phyloP scores from a whole-genome alignment of 495 filamentous ascomycete genomes.

The Cercophora scortea region DNA sequence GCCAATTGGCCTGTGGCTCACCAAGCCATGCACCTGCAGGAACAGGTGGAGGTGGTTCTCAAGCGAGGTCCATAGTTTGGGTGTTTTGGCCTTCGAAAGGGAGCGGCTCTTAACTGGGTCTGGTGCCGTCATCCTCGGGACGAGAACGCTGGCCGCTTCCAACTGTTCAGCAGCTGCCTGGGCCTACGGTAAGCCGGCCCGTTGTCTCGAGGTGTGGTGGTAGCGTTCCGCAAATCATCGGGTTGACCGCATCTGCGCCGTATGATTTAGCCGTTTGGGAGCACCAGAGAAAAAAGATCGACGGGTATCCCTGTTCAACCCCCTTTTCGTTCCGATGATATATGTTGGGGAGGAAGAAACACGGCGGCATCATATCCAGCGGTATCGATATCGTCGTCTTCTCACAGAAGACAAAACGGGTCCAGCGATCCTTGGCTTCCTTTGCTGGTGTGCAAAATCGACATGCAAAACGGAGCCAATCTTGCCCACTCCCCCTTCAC shows the following conservation, averaged over 20 bases:
- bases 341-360: too few relatives aligned
- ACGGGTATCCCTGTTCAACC: too few relatives aligned
- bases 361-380: too few relatives aligned
- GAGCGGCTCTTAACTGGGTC: not conserved
- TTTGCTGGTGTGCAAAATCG: not conserved
- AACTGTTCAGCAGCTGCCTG: slow-evolving; percentile 12
- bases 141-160: slow-evolving; percentile 15
- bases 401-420: too few relatives aligned
- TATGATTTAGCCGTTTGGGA: slow-evolving; percentile 14
- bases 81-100: too few relatives aligned
- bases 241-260: slow-evolving; percentile 1
- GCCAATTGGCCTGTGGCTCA: slow-evolving; percentile 5
- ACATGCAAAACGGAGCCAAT: too few relatives aligned
- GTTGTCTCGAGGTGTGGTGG: slow-evolving; percentile 14
- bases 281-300: not conserved
- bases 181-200: slow-evolving; percentile 21
- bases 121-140: slow-evolving; percentile 5
- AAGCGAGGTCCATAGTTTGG: slow-evolving; percentile 21
- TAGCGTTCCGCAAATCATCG: slow-evolving; percentile 10
- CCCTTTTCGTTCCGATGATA: too few relatives aligned
- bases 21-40: slow-evolving; percentile 17
- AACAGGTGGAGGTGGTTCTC: slow-evolving; percentile 20
- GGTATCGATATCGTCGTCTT: too few relatives aligned
- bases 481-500: too few relatives aligned
- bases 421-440: not conserved